Evolutionary conservation across 1,139 yeast genomes (phyloP).

Genomic region (Nakaseomyces bracarensis): DNA sequence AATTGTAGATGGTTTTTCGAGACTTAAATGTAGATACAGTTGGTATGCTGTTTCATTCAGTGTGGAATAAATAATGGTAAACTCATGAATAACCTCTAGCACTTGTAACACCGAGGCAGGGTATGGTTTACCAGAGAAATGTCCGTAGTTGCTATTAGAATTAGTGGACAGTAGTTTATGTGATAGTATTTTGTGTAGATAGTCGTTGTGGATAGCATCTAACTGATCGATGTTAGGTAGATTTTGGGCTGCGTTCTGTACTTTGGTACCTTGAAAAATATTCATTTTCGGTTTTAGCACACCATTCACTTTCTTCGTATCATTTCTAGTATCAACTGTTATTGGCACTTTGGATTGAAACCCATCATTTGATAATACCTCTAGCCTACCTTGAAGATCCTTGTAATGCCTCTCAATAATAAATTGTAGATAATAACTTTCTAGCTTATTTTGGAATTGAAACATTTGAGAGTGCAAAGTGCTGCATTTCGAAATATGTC

Average conservation of each 20-base stretch:
- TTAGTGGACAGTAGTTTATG: slow-evolving; percentile 24
- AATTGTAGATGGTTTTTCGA: slow-evolving; percentile 17
- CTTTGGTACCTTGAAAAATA: slow-evolving; percentile 1
- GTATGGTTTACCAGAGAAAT: slow-evolving; percentile 23
- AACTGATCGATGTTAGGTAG: slow-evolving; percentile 25
- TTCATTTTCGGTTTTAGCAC: slow-evolving; percentile 17
- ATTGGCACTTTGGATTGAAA: background rate
- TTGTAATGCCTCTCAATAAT: slow-evolving; percentile 32
- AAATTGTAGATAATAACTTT: slow-evolving; percentile 22
- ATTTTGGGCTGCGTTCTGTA: background rate
- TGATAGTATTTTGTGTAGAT: slow-evolving; percentile 18
- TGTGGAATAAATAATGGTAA: slow-evolving; percentile 17
- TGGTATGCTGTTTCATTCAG: slow-evolving; percentile 26
- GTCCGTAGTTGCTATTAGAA: slow-evolving; percentile 16
- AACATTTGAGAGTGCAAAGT: slow-evolving; percentile 24
- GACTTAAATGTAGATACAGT: slow-evolving; percentile 24
- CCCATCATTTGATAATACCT: background rate
- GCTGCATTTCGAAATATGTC: slow-evolving; percentile 23
- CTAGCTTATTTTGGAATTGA: slow-evolving; percentile 22
- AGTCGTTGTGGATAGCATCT: slow-evolving; percentile 21
- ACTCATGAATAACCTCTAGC: slow-evolving; percentile 21
- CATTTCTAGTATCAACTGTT: background rate
- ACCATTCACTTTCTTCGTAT: slow-evolving; percentile 11
- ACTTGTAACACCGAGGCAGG: slow-evolving; percentile 24
- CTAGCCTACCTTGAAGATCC: slow-evolving; percentile 30